Evolutionary conservation across 257 asterid genomes (phyloP).

Genomic region (Lycium ferocissimum): DNA sequence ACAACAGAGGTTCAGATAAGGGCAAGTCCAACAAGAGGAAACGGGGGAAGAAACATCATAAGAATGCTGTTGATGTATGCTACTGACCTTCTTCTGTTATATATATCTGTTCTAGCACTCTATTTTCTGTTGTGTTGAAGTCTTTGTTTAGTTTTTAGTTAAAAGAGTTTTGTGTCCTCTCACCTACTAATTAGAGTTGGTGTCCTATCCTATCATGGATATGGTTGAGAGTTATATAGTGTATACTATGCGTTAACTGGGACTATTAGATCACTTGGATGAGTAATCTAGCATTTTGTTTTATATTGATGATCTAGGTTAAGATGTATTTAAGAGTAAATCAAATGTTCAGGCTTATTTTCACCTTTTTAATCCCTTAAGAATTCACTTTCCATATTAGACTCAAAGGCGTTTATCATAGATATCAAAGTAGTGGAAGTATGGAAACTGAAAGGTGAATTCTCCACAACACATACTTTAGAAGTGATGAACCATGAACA

Average conservation of each 20-base stretch:
- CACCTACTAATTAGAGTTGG: background rate
- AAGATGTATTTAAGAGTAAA: conserved; percentile 11
- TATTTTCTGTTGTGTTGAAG: background rate
- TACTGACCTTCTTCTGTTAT: background rate
- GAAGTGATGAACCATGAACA: background rate
- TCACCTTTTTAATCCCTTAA: background rate
- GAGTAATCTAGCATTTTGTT: background rate
- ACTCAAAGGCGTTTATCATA: background rate
- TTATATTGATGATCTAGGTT: background rate
- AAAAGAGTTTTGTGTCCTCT: background rate
- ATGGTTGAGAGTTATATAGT: background rate
- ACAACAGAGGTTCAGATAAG: conserved; percentile 36
- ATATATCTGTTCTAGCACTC: background rate
- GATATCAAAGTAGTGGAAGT: conserved; percentile 3
- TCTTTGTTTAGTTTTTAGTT: background rate
- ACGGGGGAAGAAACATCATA: conserved; percentile 40
- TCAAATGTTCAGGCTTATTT: conserved; percentile 19
- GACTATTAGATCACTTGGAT: background rate
- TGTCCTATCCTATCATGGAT: background rate
- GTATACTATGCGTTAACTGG: background rate
- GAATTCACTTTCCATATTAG: background rate
- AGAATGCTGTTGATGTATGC: conserved; percentile 61
- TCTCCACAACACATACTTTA: background rate
- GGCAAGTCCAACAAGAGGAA: conserved; percentile 44
- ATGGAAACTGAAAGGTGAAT: background rate